Base-by-base conservation (phyloP, 2,329 filamentous ascomycete genomes). In the Onygena corvina region DNA sequence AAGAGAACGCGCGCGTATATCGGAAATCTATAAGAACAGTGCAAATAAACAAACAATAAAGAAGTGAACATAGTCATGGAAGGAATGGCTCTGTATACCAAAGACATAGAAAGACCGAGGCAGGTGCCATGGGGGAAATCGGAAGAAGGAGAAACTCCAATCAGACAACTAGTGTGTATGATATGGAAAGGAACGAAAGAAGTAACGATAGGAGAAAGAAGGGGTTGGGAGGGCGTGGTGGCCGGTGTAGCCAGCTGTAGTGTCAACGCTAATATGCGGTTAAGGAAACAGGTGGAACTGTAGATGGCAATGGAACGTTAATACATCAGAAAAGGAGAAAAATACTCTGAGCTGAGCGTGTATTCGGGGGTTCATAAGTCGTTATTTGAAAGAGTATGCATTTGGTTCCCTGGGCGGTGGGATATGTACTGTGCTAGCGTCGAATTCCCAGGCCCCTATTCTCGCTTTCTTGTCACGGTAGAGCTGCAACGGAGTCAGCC, bases 401-500 rank as follows among this genome's bases (percentile, higher is more conserved):
- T 31, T 47, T 20, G 46, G 30, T 16, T 47, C 20, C 14, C 12
- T 18, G 9, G 54, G 54, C 14, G 40, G 47, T 11, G 65, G 64
- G 27, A 68, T 62, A 1, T 54, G 50, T 2, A 66, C 58, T 23
- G 61, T 57, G 7, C 58, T 59, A 12, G 65, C 65, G 38, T 68
- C 65, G 46, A 64, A 66, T 20, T 60, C 61, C 64, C 64, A 68
- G 1, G 54, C 35, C 56, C 63, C 8, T 51, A 57, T 44, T 61
- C 58, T 42, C 59, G 62, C 36, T 59, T 56, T 29, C 56, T 54
- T 14, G 49, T 50, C 45, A 55, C 46, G 61, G 40, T 61, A 57
- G n/a, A 70, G 50, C 36, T 62, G 59, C 46, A 64, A 56, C 5
- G 67, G 63, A 25, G 66, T 60, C 44, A 65, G 59, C 60, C 62